Evolutionary conservation across 2,329 filamentous ascomycete genomes (phyloP), one percentile per base, ranked within the genome.

Genomic region (Tolypocladium paradoxum): DNA sequence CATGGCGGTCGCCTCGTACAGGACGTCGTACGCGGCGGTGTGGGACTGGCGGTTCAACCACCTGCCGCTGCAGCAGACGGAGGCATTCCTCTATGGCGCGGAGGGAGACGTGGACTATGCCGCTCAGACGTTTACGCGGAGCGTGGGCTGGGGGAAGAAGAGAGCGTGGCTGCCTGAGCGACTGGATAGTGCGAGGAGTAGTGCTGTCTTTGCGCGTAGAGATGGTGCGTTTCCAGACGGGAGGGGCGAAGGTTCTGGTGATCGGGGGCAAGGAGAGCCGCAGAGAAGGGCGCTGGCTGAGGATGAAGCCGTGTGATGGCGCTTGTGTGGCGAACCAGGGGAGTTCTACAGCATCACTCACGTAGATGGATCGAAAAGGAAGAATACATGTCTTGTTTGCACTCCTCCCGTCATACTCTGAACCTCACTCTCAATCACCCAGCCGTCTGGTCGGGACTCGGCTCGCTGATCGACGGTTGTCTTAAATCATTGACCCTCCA

Each of bases 41-140:
- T 88, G 83, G 79, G 83, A 89, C 64, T 87, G 82, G 75, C 71
- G 84, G 12, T 83, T 70, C 58, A 82, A 82, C 54, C 85, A 89
- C 62, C 80, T 89, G 29, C 84, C 85, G 1, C 73, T 89, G 50
- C 67, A 68, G 56, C 65, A 70, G 31, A 60, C 56, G 4, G 48
- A 55, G 43, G 50, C 56, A 2, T 55, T 60, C 22, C 14, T 20
- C 11, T 56, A 54, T 43, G 59, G 53, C 3, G 52, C 53, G 2
- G 58, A 59, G 6, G 56, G 54, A 1, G 61, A 58, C 22, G 16
- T 54, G 3, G 56, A 60, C 27, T 55, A 56, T 16, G 56, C 57
- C 0, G 55, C 56, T 2, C 59, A 58, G 49, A 66, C 64, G 0
- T 18, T 66, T 14, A 58, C 59, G 2, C 53, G 57, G 34, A 59